phyloP scores from a whole-genome alignment of 768 basidiomycete genomes.

The Phylloporus arenicola region DNA sequence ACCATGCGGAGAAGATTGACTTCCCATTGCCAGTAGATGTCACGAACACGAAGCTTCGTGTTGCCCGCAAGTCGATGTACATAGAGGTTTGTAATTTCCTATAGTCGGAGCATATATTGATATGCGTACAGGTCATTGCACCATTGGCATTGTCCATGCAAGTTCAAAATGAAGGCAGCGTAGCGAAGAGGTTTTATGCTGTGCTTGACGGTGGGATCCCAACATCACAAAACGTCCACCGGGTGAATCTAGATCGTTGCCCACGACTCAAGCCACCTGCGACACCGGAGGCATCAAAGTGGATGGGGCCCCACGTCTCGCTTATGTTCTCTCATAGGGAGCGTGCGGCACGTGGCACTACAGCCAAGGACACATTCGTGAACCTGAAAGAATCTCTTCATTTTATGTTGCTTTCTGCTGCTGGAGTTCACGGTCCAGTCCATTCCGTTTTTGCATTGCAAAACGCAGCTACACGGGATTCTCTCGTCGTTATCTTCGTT shows the following conservation, averaged over 20 bases:
- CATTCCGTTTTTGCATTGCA: conserved; percentile 19
- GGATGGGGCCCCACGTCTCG: conserved; percentile 31
- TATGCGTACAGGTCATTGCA: conserved; percentile 15
- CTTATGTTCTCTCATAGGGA: conserved; percentile 33
- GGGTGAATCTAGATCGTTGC: conserved; percentile 32
- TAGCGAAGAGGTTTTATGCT: conserved; percentile 28
- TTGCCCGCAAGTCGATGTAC: conserved; percentile 53
- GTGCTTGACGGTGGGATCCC: conserved; percentile 11
- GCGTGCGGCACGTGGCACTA: conserved; percentile 5
- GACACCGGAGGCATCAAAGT: conserved; percentile 12
- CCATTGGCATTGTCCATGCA: conserved; percentile 14
- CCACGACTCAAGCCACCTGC: conserved; percentile 27
- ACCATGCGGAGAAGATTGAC: conserved; percentile 22
- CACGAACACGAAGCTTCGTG: conserved; percentile 33
- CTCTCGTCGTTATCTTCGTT: conserved; percentile 44
- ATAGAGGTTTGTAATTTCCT: conserved; percentile 29
- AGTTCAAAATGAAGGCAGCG: conserved; percentile 11
- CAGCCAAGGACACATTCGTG: conserved; percentile 22
- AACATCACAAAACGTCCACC: conserved; percentile 35
- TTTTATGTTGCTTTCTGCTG: conserved; percentile 20
- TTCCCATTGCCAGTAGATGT: conserved; percentile 45
- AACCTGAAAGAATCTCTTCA: conserved; percentile 32
- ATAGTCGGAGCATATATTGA: neutral
- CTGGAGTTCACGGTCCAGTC: conserved; percentile 20
- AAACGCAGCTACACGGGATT: conserved; percentile 7